Evolutionary conservation across 352 stramenopile species (phyloP), one percentile per base, ranked within the genome.

Genomic region (Poterioochromonas sp.): DNA sequence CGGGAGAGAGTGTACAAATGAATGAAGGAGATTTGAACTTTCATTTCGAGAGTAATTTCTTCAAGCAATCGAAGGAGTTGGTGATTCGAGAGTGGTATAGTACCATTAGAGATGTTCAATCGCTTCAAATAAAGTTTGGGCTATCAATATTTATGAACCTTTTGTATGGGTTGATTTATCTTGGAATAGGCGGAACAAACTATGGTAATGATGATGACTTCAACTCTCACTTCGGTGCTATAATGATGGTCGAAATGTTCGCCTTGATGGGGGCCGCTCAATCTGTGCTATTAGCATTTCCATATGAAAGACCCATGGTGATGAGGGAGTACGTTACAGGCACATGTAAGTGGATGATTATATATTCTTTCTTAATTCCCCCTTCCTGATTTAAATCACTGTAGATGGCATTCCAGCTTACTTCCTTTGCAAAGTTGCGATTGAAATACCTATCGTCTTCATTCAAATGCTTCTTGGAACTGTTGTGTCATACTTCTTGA

Each of bases 101-200:
- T 32, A 49, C 76, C 22, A 29, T 47, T 29, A 54, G 80, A 26
- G 74, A 83, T 54, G 76, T 49, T 58, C 62, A 20, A 8, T 79
- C 80, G 22, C 76, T 83, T 12, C 49, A 82, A 22, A 76, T 15
- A 34, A 73, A 79, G 34, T 83, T 83, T 44, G 78, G 70, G n/a
- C 65, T 82, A 39, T 73, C 79, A 11, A 22, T 73, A n/a, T 74
- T 83, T 53, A n/a, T 83, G 18, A 84, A 80, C 60, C 18, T 78
- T 40, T 35, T 74, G 12, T 51, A 34, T 58, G 80, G 71, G 5
- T 49, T 77, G 12, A 82, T 83, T 29, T 83, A 83, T 49, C 65
- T 64, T 26, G 8, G 34, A 18, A 0, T 68, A 22, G 80, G 1
- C 0, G 18, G 47, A 1, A 3, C 34, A 26, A 78, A 44, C 1